A percentile compares a stretch with the other conserved stretches of the same genome.
Conservation (phyloP, 257 asterid genomes). For the Salvia rosmarinus region DNA sequence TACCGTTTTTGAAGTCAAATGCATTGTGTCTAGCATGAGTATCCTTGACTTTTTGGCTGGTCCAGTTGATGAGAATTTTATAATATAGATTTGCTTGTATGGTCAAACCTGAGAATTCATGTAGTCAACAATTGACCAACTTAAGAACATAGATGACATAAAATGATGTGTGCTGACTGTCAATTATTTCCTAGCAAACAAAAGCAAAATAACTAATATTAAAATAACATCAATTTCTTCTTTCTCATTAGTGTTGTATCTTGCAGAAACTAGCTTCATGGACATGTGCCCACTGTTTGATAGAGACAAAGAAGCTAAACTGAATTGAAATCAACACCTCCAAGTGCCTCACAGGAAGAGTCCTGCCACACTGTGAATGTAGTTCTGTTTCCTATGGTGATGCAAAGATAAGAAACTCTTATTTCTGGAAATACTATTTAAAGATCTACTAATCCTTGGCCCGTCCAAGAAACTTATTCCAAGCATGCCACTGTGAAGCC, state of each 20-base stretch:
- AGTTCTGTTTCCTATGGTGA: too few species aligned
- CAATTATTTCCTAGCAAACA: background rate
- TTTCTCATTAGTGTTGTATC: too few species aligned
- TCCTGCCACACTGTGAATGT: too few species aligned
- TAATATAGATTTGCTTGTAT: conserved; percentile 85
- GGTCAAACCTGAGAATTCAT: conserved; percentile 72
- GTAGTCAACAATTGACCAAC: conserved; percentile 20
- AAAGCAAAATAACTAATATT: background rate
- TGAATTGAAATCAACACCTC: too few species aligned
- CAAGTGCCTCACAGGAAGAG: too few species aligned
- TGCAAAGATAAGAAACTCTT: too few species aligned
- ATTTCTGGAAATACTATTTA: too few species aligned
- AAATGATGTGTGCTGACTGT: background rate
- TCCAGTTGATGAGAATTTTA: conserved; percentile 84
- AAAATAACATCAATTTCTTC: conserved; percentile 1
- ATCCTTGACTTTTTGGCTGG: conserved; percentile 96
- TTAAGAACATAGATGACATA: conserved; percentile 7
- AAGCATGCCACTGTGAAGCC: conserved; percentile 7
- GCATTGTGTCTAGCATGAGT: conserved; percentile 77
- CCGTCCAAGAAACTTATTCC: too few species aligned
- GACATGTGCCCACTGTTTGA: background rate
- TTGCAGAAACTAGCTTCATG: too few species aligned
- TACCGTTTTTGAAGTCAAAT: conserved; percentile 86
- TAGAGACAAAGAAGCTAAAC: too few species aligned
- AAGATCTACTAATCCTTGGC: too few species aligned